A percentile compares a stretch with the other conserved stretches of the same genome.
phyloP scores from a whole-genome alignment of 1,284 basidiomycete species.

The Moniliella sp. region DNA sequence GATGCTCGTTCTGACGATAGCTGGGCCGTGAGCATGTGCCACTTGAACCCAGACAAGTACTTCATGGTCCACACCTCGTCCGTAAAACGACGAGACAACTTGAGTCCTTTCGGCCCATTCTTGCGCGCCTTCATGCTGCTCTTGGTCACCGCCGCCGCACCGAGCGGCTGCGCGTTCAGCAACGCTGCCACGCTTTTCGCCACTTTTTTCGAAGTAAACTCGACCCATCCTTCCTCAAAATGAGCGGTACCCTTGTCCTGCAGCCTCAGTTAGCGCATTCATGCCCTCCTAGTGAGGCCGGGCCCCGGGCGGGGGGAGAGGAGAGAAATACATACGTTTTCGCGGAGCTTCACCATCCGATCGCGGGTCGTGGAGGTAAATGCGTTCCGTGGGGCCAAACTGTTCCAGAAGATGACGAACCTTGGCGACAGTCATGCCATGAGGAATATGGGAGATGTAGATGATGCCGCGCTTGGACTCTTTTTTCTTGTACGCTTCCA shows the following conservation, averaged over 20 bases:
- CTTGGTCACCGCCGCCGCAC: conserved; percentile 10
- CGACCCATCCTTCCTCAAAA: conserved; percentile 92
- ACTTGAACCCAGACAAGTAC: conserved; percentile 89
- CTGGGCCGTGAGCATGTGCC: conserved; percentile 96
- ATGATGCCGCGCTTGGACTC: conserved; percentile 46
- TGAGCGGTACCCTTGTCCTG: conserved; percentile 52
- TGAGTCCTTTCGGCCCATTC: conserved; percentile 9
- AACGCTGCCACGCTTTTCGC: conserved; percentile 75
- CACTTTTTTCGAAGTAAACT: conserved; percentile 77
- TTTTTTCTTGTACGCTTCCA: conserved; percentile 20
- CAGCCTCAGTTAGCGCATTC: neutral
- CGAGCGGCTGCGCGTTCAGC: conserved; percentile 87
- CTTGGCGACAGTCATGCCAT: conserved; percentile 94
- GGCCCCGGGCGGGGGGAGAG: neutral
- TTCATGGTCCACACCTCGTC: conserved; percentile 99
- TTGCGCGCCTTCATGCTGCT: conserved; percentile 9
- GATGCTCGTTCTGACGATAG: conserved; percentile 89
- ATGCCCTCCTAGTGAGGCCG: neutral
- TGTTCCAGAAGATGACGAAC: conserved; percentile 49
- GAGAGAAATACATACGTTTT: conserved; percentile 5
- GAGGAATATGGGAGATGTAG: conserved; percentile 86
- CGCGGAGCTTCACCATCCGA: conserved; percentile 6
- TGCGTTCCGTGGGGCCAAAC: conserved; percentile 27
- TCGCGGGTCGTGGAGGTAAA: conserved; percentile 31
- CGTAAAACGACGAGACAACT: conserved; percentile 42